phyloP scores from a whole-genome alignment of 2,329 filamentous ascomycete species.

The Sporothrix humicola region DNA sequence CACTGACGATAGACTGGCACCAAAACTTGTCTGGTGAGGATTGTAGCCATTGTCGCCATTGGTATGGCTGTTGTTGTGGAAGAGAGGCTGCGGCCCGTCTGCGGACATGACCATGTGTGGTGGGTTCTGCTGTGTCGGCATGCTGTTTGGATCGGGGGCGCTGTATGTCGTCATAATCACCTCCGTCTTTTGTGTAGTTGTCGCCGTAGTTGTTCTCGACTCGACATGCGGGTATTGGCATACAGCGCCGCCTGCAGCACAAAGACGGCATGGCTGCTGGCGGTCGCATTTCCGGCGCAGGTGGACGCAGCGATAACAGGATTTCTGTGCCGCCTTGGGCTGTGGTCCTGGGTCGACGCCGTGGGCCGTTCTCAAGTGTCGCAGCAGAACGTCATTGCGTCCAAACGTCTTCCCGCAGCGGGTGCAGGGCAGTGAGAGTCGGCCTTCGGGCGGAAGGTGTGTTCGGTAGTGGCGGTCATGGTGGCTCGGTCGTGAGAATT shows the following conservation, averaged over 20 bases:
- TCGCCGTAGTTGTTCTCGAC: neutral
- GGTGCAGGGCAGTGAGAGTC: conserved; percentile 38
- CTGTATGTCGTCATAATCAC: neutral
- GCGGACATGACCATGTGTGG: neutral
- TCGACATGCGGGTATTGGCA: conserved; percentile 34
- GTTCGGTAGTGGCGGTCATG: conserved; percentile 42
- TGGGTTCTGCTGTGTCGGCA: neutral
- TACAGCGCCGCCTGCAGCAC: conserved; percentile 34
- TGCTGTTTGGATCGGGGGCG: neutral
- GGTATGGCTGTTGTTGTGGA: neutral
- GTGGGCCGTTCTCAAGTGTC: conserved; percentile 42
- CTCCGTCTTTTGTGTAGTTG: neutral
- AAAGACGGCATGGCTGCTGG: conserved; percentile 39
- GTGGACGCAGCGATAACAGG: conserved; percentile 42
- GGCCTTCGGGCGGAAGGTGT: conserved; percentile 40
- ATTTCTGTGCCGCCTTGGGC: conserved; percentile 39
- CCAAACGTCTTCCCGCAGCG: conserved; percentile 39
- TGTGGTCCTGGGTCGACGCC: conserved; percentile 36
- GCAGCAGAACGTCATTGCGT: conserved; percentile 43
- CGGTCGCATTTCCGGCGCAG: conserved; percentile 42
- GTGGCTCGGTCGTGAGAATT: conserved; percentile 41
- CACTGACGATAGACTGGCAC: neutral
- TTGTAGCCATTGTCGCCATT: neutral
- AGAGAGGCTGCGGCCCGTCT: neutral
- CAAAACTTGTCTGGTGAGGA: neutral